phyloP scores from a whole-genome alignment of 345 rosid species.

The Dovyalis caffra region DNA sequence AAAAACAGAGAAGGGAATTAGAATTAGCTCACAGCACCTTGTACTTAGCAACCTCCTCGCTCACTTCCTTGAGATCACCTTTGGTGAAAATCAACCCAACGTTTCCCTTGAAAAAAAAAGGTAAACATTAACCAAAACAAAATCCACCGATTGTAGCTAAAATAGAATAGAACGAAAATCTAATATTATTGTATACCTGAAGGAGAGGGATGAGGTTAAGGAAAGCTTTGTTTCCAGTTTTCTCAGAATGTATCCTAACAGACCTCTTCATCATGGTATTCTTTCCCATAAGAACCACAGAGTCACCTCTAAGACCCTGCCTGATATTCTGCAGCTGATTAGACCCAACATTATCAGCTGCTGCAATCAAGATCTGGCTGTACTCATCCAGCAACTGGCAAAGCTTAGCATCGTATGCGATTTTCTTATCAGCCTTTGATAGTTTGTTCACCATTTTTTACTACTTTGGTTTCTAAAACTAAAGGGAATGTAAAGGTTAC shows the following conservation, averaged over 20 bases:
- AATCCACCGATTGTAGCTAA: neutral
- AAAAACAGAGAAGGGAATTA: neutral
- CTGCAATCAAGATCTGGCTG: slow-evolving; percentile 72
- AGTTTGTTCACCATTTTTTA: slow-evolving; percentile 36
- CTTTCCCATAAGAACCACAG: slow-evolving; percentile 89
- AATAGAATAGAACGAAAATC: neutral
- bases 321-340: slow-evolving; percentile 90
- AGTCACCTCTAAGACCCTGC: slow-evolving; percentile 75
- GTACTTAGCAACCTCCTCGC: slow-evolving; percentile 91
- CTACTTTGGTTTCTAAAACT: neutral
- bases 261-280: slow-evolving; percentile 98
- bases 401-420: slow-evolving; percentile 73
- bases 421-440: slow-evolving; percentile 81
- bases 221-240: slow-evolving; percentile 56
- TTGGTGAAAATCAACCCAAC: slow-evolving; percentile 94
- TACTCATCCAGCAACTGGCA: slow-evolving; percentile 75
- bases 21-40: slow-evolving; percentile 45
- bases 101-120: slow-evolving; percentile 55
- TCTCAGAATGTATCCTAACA: slow-evolving; percentile 70
- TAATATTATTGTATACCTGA: slow-evolving; percentile 29
- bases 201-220: slow-evolving; percentile 77
- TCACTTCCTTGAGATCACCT: slow-evolving; percentile 97
- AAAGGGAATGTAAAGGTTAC: neutral
- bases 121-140: neutral
- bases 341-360: slow-evolving; percentile 92